A percentile compares a stretch with the other conserved stretches of the same genome.
These are phyloP conservation scores for Annulohypoxylon moriforme DNA, from an alignment of 495 filamentous ascomycete genomes.

Conservation along the genomic window DNA sequence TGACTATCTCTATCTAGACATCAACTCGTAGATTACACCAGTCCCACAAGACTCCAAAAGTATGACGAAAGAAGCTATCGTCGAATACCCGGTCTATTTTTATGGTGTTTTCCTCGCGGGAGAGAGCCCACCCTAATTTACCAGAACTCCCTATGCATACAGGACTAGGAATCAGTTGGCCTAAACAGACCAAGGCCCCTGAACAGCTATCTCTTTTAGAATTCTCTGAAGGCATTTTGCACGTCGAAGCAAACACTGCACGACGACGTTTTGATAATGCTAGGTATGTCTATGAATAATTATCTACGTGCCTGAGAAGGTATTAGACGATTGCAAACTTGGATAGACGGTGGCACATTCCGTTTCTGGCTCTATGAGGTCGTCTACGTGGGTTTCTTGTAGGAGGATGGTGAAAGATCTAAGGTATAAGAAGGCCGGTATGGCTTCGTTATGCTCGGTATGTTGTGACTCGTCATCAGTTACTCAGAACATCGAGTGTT, in stretches of 20 bases:
- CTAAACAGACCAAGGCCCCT: background rate
- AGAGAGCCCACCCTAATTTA: background rate
- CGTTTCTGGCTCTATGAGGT: background rate
- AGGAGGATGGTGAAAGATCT: background rate
- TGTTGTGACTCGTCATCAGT: background rate
- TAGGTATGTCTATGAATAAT: background rate
- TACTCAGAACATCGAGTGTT: background rate
- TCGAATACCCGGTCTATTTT: background rate
- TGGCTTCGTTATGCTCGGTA: background rate
- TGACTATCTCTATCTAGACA: no score
- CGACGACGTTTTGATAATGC: background rate
- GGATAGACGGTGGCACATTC: background rate
- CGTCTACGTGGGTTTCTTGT: background rate
- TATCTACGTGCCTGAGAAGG: background rate
- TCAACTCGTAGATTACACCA: no score
- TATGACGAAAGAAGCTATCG: no score
- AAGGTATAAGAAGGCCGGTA: background rate
- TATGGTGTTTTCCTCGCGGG: background rate
- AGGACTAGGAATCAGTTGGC: background rate
- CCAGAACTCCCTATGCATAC: background rate
- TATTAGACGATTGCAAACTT: background rate
- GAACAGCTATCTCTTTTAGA: background rate
- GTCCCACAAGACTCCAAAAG: background rate
- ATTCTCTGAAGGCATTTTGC: no score
- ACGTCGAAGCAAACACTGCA: conserved; percentile 4